Evolutionary conservation across 805 yeast genomes (phyloP).

Genomic region (Kodamaea lidongshanica): DNA sequence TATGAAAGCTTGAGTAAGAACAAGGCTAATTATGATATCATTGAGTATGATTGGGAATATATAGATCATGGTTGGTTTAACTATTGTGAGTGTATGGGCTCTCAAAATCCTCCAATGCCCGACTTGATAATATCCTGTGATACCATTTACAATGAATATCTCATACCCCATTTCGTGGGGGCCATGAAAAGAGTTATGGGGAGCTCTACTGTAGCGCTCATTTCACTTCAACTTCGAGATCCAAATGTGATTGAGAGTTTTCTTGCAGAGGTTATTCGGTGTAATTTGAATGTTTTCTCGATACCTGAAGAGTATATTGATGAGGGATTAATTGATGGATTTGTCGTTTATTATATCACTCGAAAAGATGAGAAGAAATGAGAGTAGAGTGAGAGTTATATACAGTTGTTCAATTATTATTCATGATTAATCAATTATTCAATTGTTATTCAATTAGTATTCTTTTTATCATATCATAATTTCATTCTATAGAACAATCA

Average conservation of each 20-base stretch:
- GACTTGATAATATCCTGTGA: conserved; percentile 58
- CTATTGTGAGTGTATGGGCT: conserved; percentile 11
- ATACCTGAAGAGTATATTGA: conserved; percentile 29
- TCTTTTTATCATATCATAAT: too few relatives aligned
- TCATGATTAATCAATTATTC: too few relatives aligned
- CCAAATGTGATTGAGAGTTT: conserved; percentile 45
- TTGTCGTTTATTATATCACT: conserved; percentile 35
- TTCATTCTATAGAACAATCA: too few relatives aligned
- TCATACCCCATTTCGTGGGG: conserved; percentile 44
- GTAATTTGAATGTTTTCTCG: conserved; percentile 29
- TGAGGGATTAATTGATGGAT: conserved; percentile 35
- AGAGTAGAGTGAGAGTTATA: too few relatives aligned
- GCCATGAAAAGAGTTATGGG: conserved; percentile 34
- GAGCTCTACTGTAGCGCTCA: conserved; percentile 34
- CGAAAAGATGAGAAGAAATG: too few relatives aligned
- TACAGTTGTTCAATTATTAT: too few relatives aligned
- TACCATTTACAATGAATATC: conserved; percentile 57
- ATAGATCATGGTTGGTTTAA: conserved; percentile 28
- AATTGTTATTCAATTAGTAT: too few relatives aligned
- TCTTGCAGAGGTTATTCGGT: conserved; percentile 24
- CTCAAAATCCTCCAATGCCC: conserved; percentile 16
- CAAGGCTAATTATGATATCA: conserved; percentile 27
- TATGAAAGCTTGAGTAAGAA: conserved; percentile 2
- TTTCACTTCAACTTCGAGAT: conserved; percentile 49
- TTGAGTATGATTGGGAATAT: conserved; percentile 60